A percentile compares a stretch with the other conserved stretches of the same genome.
Evolutionary conservation across 768 basidiomycete species (phyloP).

Genomic region (Amanita molliuscula): DNA sequence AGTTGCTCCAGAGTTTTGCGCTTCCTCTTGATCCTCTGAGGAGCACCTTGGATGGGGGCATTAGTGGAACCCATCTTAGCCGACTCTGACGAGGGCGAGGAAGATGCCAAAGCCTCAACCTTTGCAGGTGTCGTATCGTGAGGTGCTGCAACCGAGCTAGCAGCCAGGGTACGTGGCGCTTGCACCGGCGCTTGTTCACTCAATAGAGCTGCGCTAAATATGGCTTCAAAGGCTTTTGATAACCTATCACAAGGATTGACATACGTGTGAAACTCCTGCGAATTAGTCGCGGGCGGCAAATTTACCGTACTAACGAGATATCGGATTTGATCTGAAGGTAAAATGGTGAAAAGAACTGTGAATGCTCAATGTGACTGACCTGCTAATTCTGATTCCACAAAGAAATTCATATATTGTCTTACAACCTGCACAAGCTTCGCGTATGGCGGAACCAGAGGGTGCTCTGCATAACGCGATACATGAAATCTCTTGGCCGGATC

Average conservation of each 20-base stretch:
- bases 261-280: neutral
- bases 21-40: slow-evolving; percentile 3
- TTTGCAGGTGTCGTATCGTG: neutral
- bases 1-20: slow-evolving; percentile 1
- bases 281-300: neutral
- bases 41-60: neutral
- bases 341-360: neutral
- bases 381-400: slow-evolving; percentile 24
- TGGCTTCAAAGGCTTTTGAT: neutral
- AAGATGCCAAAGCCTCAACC: neutral
- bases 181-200: neutral
- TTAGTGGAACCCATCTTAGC: neutral
- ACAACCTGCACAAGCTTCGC: slow-evolving; percentile 22
- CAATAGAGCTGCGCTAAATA: neutral
- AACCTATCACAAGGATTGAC: neutral
- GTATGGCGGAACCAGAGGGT: slow-evolving; percentile 26
- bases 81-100: neutral
- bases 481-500: slow-evolving; percentile 18
- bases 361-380: slow-evolving; percentile 13
- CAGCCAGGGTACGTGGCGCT: neutral
- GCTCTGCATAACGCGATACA: slow-evolving; percentile 15
- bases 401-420: slow-evolving; percentile 17
- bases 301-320: neutral
- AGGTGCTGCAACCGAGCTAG: neutral
- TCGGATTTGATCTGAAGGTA: neutral